These are phyloP conservation scores for Cladosporium sp. DNA, from an alignment of 2,329 filamentous ascomycete genomes.

Conservation along the genomic window DNA sequence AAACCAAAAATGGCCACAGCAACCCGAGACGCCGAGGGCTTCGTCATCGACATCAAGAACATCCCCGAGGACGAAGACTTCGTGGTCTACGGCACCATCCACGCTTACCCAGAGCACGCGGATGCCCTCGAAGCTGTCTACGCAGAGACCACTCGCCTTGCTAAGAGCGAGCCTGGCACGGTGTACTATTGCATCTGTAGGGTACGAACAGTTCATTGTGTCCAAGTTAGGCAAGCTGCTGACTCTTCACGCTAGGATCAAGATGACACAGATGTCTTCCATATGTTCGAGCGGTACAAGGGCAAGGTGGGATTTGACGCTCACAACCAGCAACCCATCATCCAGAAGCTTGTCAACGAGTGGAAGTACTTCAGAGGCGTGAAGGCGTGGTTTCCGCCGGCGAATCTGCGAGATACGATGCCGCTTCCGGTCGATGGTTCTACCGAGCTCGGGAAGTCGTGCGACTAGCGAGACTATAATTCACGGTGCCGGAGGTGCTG, in stretches of 20 bases:
- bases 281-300: constrained; percentile 32
- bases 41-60: neutral
- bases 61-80: constrained; percentile 2
- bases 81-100: constrained; percentile 15
- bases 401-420: neutral
- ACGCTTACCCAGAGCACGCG: constrained; percentile 27
- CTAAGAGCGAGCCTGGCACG: constrained; percentile 24
- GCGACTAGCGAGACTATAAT: no score
- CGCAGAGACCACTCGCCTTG: constrained; percentile 24
- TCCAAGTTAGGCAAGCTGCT: no score
- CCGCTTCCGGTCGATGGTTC: neutral
- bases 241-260: constrained; percentile 8
- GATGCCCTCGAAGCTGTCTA: constrained; percentile 30
- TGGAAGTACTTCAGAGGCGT: constrained; percentile 1
- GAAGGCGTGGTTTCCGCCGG: constrained; percentile 1
- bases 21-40: neutral
- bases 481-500: no score
- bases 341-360: constrained; percentile 20
- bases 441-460: no score
- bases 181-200: constrained; percentile 28
- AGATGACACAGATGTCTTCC: constrained; percentile 28
- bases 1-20: neutral
- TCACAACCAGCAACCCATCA: constrained; percentile 27
- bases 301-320: constrained; percentile 25
- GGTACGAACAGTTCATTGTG: neutral